Evolutionary conservation across 2,329 filamentous ascomycete species (phyloP), one percentile per base, ranked within the genome.

Genomic region (Fusarium zealandicum): DNA sequence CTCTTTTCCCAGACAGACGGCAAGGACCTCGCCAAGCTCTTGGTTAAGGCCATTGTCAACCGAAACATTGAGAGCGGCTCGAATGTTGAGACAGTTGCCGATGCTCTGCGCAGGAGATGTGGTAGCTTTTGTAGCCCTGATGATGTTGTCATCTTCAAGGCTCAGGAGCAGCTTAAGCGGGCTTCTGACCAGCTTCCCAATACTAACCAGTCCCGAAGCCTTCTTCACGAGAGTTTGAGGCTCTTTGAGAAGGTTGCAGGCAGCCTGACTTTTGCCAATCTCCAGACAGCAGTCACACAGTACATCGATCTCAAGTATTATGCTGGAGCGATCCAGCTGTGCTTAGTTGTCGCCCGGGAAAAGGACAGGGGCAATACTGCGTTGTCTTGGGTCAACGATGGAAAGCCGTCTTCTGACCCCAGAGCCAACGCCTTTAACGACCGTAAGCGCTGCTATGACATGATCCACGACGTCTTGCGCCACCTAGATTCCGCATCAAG

Each of bases 21-120:
- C 27, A 92, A 92, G 65, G 92, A 96, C 10, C 83, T 98, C 18
- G 96, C 93, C 3, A 97, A 96, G 73, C 84, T 96, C 49, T 81
- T 99, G 2, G 95, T 99, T 51, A 99, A 98, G 73, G 92, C 93
- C 1, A 98, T 99, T 68, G 95, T 99, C 48, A 98, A 98, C 73
- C 88, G 93, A 68, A 99, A 96, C 72, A 99, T 99, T 66, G 90
- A 93, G 52, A 96, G 92, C 68, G 95, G 96, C 9, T 93, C 93
- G 5, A 99, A 98, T 60, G 93, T 99, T 16, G 96, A 99, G 75
- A 97, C 93, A 0, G 92, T 99, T 18, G 93, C 95, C 0, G 95
- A 99, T 73, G 92, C 93, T n/a, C 78, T 99, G 42, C 85, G 95
- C 39, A 84, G 95, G 65, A 86, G 93, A 66, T 99, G 95, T 66